Percentiles rank a stretch among this genome's conserved stretches.
These are phyloP conservation scores for Rhinocladiella mackenziei DNA, from an alignment of 2,329 filamentous ascomycete species.

Conservation along the genomic window DNA sequence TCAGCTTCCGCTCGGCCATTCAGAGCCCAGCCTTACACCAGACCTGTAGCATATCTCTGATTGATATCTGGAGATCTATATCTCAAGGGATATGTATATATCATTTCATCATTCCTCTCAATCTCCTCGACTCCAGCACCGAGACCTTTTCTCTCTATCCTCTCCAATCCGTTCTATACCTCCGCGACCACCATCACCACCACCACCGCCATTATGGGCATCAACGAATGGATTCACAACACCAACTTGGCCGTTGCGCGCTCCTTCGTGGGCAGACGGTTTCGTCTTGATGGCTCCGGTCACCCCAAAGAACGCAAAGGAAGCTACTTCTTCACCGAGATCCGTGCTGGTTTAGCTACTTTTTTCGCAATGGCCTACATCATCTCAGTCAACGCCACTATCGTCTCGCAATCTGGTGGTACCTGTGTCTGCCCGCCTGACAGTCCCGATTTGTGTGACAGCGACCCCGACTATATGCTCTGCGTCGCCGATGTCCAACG, in stretches of 20 bases:
- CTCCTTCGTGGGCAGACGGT: slow-evolving; percentile 66
- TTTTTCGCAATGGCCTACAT: slow-evolving; percentile 82
- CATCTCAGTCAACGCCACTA: slow-evolving; percentile 64
- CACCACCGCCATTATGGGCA: slow-evolving; percentile 7
- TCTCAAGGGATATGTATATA: slow-evolving; percentile 1
- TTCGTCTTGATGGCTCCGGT: slow-evolving; percentile 75
- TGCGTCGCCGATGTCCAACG: slow-evolving; percentile 60
- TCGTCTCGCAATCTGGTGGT: slow-evolving; percentile 68
- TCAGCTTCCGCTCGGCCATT: not conserved
- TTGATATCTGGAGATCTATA: too few species aligned
- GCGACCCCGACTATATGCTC: slow-evolving; percentile 43
- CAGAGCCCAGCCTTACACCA: slow-evolving; percentile 1
- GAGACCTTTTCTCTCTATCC: not conserved
- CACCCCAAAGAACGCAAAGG: slow-evolving; percentile 71
- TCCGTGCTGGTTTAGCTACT: slow-evolving; percentile 76
- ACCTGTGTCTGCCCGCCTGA: slow-evolving; percentile 65
- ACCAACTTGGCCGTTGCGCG: slow-evolving; percentile 58
- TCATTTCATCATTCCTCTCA: not conserved
- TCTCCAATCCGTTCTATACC: not conserved
- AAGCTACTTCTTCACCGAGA: slow-evolving; percentile 75
- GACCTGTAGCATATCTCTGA: too few species aligned
- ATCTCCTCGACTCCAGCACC: not conserved
- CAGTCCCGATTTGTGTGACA: slow-evolving; percentile 46
- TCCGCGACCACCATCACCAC: not conserved
- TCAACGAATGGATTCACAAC: slow-evolving; percentile 39